Base-by-base conservation (phyloP, 2,329 filamentous ascomycete genomes). In the Daldinia sp. region DNA sequence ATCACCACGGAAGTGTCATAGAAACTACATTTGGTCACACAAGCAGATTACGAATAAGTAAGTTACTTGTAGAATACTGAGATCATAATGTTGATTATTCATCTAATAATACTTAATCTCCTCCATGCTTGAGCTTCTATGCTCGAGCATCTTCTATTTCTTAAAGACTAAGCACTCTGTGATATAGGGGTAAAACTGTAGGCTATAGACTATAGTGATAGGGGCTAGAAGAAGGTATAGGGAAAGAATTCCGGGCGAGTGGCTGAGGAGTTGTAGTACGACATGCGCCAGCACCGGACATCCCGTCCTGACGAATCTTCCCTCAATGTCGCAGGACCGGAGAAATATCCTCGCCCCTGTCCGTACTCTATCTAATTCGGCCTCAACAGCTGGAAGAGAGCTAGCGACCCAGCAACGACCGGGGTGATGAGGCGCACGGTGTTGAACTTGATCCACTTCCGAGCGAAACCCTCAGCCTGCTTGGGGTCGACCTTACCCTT, bases 401-500 rank as follows among this genome's bases (percentile, higher is more conserved):
- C 76, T 52, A 77, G 48, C 2, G 68, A 71, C 1, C 76, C 76
- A 9, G 76, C 76, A 19, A 78, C 66, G 9, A 73, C 43, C 5
- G 77, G 76, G 32, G 73, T 77, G 29, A 77, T 70, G 57, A 78
- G 52, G 19, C 76, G 70, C 21, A 78, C 72, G 10, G 72, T 67
- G 56, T 78, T 78, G 58, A 70, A 67, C 61, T 68, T 74, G 55
- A 75, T 75, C 77, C 77, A 78, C 48, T 69, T 68, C 25, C 75
- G 69, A 9, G 75, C 74, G 59, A 72, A 75, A 9, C 23, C 67
- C 72, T 78, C 76, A 0, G 76, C 76, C 35, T 73, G 48, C 25
- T 64, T 70, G 5, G 52, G 35, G 54, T 74, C 72, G 8, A 70
- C 68, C 8, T 41, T 48, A 21, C 54, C 69, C 57, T 68, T 67